Evolutionary conservation across 768 basidiomycete genomes (phyloP), one percentile per base, ranked within the genome.

Genomic region (Phaeolepiota aurea): DNA sequence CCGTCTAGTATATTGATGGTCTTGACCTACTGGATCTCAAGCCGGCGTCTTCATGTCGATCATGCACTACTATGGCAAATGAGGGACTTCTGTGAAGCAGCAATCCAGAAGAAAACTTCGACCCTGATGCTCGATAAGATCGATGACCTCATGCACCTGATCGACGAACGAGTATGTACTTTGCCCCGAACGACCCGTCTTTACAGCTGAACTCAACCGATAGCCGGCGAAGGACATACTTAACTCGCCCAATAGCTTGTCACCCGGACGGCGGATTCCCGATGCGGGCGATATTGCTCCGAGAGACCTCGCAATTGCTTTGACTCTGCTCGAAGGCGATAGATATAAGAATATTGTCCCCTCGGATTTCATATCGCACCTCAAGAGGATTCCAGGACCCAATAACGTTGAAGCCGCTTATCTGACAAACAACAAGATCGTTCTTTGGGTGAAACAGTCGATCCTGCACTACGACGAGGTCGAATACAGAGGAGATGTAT

Each of bases 271-370:
- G 35, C 54, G 46, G 40, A 42, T 62, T 38, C 52, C 56, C 18
- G 44, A 54, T 40, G 49, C 63, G 3, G 48, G 58, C 4, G 55
- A 68, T 23, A 56, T 71, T 32, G 52, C 49, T 9, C 66, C 70
- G 1, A 43, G 50, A 5, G 66, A 66, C 44, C 57, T 73, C 3
- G 72, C 71, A 1, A 57, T 63, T 33, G 69, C 63, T 1, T 59
- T 73, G 10, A 62, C 69, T 2, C 47, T 70, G 9, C 52, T 71
- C 9, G 71, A 73, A 49, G 65, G 66, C 13, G 66, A 71, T 41
- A 55, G 49, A 38, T 72, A 65, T 46, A 51, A 49, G 14, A 48
- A 55, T 15, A 60, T 72, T 13, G 51, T 57, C 28, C 62, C 68
- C 1, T 57, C 59, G 3, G 71, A 72, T 49, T 72, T 66, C 36